These are phyloP conservation scores for Triadica sebifera DNA, from an alignment of 345 rosid species.

Conservation along the genomic window DNA sequence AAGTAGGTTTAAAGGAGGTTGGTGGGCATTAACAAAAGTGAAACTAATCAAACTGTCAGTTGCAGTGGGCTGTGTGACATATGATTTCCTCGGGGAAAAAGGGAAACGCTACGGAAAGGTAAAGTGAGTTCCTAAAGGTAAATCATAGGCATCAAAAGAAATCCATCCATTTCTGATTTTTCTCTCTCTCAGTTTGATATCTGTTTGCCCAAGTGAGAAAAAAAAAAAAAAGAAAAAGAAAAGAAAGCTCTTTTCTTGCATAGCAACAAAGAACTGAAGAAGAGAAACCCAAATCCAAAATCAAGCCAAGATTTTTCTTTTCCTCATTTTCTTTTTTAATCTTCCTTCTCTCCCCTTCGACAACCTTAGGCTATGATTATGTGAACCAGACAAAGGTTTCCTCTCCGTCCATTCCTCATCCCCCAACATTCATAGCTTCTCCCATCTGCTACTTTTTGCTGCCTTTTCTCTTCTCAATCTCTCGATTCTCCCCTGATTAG, in stretches of 20 bases:
- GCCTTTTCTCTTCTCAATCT: conserved; percentile 5
- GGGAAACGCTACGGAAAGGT: conserved; percentile 31
- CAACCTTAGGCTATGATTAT: conserved; percentile 24
- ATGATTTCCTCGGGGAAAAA: conserved; percentile 52
- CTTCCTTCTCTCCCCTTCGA: conserved; percentile 28
- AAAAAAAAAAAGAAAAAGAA: not conserved
- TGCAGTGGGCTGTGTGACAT: conserved; percentile 47
- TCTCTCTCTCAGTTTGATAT: conserved; percentile 42
- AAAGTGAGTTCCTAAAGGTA: conserved; percentile 29
- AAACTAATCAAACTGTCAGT: conserved; percentile 25
- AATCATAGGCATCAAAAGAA: conserved; percentile 45
- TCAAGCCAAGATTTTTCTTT: conserved; percentile 18
- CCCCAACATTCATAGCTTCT: conserved; percentile 17
- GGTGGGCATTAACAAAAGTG: conserved; percentile 30
- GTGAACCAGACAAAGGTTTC: conserved; percentile 35
- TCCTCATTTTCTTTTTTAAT: not conserved
- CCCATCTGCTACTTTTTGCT: conserved; percentile 23
- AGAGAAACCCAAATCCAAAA: conserved; percentile 28
- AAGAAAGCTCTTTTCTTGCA: conserved; percentile 32
- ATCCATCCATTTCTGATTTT: conserved; percentile 18
- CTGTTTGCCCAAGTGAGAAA: conserved; percentile 19
- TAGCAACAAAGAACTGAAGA: conserved; percentile 27
- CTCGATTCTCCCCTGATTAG: conserved; percentile 7
- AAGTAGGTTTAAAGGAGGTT: not conserved
- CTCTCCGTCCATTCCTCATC: conserved; percentile 16